Percentiles rank a stretch among this genome's conserved stretches.
Evolutionary conservation across 179 eudicot genomes (phyloP).

Genomic region (Amaranthus tricolor): DNA sequence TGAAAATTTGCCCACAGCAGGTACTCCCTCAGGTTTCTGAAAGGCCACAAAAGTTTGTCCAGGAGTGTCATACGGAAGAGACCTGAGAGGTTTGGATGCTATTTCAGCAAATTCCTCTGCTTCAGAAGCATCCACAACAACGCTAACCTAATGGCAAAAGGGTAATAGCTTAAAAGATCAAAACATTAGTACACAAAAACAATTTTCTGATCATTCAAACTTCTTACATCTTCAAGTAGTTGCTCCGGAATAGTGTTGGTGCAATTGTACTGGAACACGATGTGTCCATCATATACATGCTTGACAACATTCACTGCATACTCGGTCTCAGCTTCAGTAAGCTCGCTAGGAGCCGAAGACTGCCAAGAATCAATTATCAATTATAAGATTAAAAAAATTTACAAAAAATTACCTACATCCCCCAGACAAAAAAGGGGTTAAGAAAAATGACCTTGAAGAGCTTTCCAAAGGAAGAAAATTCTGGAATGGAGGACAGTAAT

Average conservation of each 20-base stretch:
- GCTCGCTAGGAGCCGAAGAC: constrained; percentile 95
- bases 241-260: constrained; percentile 95
- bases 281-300: constrained; percentile 82
- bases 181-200: not conserved
- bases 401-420: not conserved
- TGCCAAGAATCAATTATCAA: constrained; percentile 30
- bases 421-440: constrained; percentile 3
- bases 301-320: constrained; percentile 92
- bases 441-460: constrained; percentile 72
- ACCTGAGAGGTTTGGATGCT: constrained; percentile 62
- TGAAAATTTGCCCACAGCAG: constrained; percentile 86
- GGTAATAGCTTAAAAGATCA: constrained; percentile 4
- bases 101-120: constrained; percentile 91
- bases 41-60: constrained; percentile 90
- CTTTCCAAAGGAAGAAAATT: constrained; percentile 81
- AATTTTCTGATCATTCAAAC: not conserved
- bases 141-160: constrained; percentile 56
- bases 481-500: constrained; percentile 76
- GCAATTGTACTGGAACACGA: constrained; percentile 97
- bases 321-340: constrained; percentile 97
- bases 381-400: not conserved
- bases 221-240: constrained; percentile 79
- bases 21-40: constrained; percentile 85
- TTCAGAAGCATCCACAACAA: constrained; percentile 91
- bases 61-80: constrained; percentile 91